A percentile compares a stretch with the other conserved stretches of the same genome.
phyloP scores from a whole-genome alignment of 164 flowering plant species.

The Liquidambar formosana region DNA sequence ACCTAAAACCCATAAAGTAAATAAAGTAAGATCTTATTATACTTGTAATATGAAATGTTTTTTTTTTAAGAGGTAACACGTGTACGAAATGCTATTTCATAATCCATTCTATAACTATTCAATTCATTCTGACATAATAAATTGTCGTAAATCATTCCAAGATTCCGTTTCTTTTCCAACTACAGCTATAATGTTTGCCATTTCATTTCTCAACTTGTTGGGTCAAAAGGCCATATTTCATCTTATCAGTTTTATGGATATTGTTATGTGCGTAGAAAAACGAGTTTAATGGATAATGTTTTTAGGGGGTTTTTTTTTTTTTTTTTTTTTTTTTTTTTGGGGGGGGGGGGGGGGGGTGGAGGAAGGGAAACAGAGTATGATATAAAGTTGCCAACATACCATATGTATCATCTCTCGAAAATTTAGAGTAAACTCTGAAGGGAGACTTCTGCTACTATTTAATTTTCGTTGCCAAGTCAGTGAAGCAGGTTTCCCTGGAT shows the following conservation, averaged over 20 bases:
- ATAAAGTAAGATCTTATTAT: too few species aligned
- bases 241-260: too few species aligned
- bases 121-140: background rate
- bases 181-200: background rate
- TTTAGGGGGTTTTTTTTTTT: too few species aligned
- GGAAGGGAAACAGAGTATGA: too few species aligned
- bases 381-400: slow-evolving; percentile 32
- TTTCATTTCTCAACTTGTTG: background rate
- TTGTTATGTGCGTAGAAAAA: too few species aligned
- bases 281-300: too few species aligned
- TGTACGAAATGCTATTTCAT: background rate
- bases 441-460: slow-evolving; percentile 35
- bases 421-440: slow-evolving; percentile 33
- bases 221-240: background rate
- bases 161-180: background rate
- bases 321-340: too few species aligned
- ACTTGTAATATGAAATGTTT: too few species aligned
- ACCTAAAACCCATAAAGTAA: too few species aligned
- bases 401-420: slow-evolving; percentile 37
- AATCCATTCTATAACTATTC: background rate
- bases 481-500: slow-evolving; percentile 48
- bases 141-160: background rate
- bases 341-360: too few species aligned
- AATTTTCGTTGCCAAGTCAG: slow-evolving; percentile 65
- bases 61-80: background rate